Conservation (phyloP, 2,329 filamentous ascomycete genomes). For the Cyanodermella asteris region DNA sequence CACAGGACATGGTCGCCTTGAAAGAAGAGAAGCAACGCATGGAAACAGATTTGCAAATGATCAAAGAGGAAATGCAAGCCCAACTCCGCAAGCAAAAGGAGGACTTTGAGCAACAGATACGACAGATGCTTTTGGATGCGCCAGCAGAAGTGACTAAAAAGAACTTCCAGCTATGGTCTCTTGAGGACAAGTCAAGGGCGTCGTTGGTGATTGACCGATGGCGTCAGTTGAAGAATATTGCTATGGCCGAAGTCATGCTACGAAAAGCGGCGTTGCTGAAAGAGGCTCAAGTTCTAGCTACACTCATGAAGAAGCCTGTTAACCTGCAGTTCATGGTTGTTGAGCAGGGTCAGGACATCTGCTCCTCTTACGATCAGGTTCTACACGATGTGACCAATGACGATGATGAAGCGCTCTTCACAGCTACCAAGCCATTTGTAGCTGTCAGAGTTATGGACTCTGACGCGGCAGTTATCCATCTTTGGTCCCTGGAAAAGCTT, state of each 20-base stretch:
- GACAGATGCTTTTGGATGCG: conserved; percentile 40
- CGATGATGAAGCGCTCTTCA: conserved; percentile 62
- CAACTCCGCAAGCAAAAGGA: conserved; percentile 67
- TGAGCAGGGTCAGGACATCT: conserved; percentile 67
- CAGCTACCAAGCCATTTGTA: conserved; percentile 70
- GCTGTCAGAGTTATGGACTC: conserved; percentile 82
- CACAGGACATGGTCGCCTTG: conserved; percentile 60
- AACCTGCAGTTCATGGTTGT: conserved; percentile 90
- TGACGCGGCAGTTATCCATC: conserved; percentile 59
- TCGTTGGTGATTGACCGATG: conserved; percentile 48
- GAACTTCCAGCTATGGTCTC: conserved; percentile 33
- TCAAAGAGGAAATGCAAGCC: conserved; percentile 76
- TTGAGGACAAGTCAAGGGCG: conserved; percentile 50
- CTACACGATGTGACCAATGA: conserved; percentile 75
- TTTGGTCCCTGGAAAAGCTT: conserved; percentile 90
- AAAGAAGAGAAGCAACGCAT: conserved; percentile 64
- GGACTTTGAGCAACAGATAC: conserved; percentile 63
- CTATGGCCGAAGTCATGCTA: conserved; percentile 79
- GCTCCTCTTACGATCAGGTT: conserved; percentile 91
- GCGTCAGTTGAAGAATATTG: conserved; percentile 68
- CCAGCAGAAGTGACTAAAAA: conserved; percentile 28
- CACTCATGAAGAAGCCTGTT: conserved; percentile 78
- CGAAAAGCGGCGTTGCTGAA: conserved; percentile 76
- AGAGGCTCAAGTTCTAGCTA: conserved; percentile 94
- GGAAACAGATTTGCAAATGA: conserved; percentile 55